Conservation (phyloP, 192 early-diverging fungal genomes). For the Coemansia sp. region DNA sequence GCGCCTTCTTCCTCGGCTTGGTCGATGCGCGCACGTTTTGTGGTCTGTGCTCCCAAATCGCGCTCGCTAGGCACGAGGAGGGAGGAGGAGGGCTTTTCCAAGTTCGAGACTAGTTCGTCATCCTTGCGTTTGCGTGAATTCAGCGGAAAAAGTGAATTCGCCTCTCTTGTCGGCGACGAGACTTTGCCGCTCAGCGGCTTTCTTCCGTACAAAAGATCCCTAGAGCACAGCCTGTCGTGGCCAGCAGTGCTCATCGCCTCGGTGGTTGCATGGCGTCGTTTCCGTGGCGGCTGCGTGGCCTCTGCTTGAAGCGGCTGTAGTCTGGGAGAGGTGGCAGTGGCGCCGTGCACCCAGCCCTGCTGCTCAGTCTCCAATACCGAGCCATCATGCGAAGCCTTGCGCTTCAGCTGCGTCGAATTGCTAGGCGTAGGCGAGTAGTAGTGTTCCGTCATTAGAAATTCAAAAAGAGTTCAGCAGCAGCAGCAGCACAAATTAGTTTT, state of each 20-base stretch:
- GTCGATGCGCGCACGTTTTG: neutral
- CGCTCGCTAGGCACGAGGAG: neutral
- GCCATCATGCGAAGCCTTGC: conserved; percentile 4
- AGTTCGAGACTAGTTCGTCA: conserved; percentile 1
- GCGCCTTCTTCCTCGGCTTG: neutral
- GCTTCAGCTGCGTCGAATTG: neutral
- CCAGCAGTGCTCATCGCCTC: neutral
- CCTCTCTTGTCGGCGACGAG: neutral
- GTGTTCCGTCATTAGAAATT: neutral
- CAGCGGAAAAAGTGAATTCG: neutral
- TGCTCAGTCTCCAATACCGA: neutral
- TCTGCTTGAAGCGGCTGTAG: neutral
- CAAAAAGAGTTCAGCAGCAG: neutral
- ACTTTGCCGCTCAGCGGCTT: neutral
- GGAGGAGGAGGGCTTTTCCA: neutral
- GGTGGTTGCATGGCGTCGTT: conserved; percentile 1
- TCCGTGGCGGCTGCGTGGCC: neutral
- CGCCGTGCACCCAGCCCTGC: neutral
- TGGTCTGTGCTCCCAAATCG: neutral
- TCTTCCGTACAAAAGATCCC: conserved; percentile 4
- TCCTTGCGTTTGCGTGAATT: conserved; percentile 13
- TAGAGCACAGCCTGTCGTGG: neutral
- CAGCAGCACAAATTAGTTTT: neutral
- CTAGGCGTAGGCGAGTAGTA: neutral
- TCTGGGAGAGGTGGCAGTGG: no score